Evolutionary conservation across 164 flowering plant genomes (phyloP), one percentile per base, ranked within the genome.

Genomic region (Paratinospora sagittata): DNA sequence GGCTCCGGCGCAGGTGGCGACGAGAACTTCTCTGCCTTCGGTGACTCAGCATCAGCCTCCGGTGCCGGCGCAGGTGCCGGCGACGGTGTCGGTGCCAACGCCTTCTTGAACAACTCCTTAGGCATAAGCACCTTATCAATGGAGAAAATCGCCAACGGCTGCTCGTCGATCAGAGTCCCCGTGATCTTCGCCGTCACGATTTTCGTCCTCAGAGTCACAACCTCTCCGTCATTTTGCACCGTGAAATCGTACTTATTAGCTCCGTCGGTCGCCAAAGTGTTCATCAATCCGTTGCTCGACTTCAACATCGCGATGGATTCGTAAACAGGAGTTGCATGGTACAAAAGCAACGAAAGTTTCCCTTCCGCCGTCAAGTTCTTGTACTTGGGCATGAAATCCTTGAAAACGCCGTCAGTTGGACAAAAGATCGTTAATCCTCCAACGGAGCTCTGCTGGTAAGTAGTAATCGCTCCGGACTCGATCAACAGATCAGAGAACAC

Each of bases 111-210:
- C 70, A 94, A 66, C 82, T 94, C 98, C 72, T 41, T 76, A 8
- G 97, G 97, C 82, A 82, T 0, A 77, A 94, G 60, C 0, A 94
- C 98, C 82, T 87, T 84, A 70, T 88, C 80, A 26, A 88, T 55
- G 0, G 86, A 66, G 77, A 78, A 92, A 11, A 92, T 70, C 19
- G 89, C 93, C 2, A 92, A 37, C 6, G 97, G 98, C 67, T 89
- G 81, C 63, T 89, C 84, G 73, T 92, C 97, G 1, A 88, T 1
- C 14, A 93, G 21, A 27, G 93, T 93, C 3, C 83, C 88, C 1
- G 82, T 79, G 11, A 93, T 82, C 74, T 72, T 90, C 37, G 92
- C 94, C 65, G 91, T 86, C 7, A 78, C 81, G 37, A 83, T 26
- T 77, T 84, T 86, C 26, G 97, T 92, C 86, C 81, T 81, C 65